Conservation (phyloP, 2,329 filamentous ascomycete species). For the Lachnellula cervina region DNA sequence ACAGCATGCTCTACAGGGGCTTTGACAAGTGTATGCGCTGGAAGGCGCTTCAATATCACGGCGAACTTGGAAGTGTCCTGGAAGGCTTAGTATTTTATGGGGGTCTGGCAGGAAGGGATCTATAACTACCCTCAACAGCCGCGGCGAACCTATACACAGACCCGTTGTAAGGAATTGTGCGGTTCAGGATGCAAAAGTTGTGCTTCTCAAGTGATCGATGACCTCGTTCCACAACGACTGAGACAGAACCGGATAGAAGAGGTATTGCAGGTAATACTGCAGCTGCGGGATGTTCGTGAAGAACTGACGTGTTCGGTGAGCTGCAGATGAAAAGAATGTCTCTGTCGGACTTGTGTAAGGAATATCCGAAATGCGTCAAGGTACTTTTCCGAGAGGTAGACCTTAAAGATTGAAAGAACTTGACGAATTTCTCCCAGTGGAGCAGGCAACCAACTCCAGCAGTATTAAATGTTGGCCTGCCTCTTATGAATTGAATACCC, state of each 20-base stretch:
- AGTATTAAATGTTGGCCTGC: neutral
- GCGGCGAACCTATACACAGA: neutral
- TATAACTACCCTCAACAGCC: neutral
- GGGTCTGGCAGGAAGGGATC: neutral
- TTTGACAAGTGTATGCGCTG: constrained; percentile 1
- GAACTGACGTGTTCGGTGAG: constrained; percentile 24
- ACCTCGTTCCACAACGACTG: constrained; percentile 20
- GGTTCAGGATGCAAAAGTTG: neutral
- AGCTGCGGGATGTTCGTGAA: constrained; percentile 25
- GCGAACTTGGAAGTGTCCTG: neutral
- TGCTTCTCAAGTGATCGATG: constrained; percentile 3
- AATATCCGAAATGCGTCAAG: constrained; percentile 1
- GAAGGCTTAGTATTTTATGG: constrained; percentile 1
- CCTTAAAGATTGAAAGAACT: neutral
- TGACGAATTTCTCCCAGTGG: neutral
- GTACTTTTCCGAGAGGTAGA: constrained; percentile 1
- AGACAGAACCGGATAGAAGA: constrained; percentile 22
- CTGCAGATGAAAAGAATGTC: constrained; percentile 19
- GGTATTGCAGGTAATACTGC: constrained; percentile 28
- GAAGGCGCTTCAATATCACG: neutral
- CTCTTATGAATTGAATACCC: neutral
- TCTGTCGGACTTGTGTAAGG: constrained; percentile 21
- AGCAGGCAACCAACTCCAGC: neutral
- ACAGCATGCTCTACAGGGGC: constrained; percentile 15
- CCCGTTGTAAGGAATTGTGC: neutral